Conservation (phyloP, 306 rosid genomes). For the apple (Malus domestica) region DNA sequence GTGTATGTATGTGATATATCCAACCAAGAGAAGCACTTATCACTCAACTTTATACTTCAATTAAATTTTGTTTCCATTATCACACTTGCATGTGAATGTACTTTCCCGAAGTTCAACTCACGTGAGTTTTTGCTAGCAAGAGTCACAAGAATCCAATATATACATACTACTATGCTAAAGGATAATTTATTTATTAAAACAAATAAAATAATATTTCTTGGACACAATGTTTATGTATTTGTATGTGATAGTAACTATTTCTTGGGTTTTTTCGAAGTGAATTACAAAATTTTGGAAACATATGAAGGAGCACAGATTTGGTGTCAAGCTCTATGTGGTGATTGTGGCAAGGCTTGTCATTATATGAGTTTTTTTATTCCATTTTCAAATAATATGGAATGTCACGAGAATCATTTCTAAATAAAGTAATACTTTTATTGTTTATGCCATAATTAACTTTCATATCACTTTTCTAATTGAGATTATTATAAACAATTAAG, state of each 20-base stretch:
- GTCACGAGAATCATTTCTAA: conserved; percentile 75
- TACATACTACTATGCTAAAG: conserved; percentile 7
- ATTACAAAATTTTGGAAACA: background rate
- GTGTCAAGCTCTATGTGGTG: background rate
- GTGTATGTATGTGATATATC: background rate
- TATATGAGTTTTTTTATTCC: conserved; percentile 4
- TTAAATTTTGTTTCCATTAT: conserved; percentile 58
- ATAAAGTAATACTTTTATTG: conserved; percentile 31
- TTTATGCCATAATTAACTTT: conserved; percentile 10
- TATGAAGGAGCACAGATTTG: background rate
- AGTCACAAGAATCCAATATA: conserved; percentile 46
- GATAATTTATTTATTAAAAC: background rate
- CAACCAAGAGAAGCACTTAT: conserved; percentile 44
- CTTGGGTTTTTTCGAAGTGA: background rate
- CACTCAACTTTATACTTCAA: conserved; percentile 57
- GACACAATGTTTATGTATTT: background rate
- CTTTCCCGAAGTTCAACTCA: conserved; percentile 86
- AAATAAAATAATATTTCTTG: background rate
- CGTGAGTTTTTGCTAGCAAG: conserved; percentile 69
- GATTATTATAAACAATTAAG: background rate
- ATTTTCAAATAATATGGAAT: conserved; percentile 32
- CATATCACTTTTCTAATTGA: background rate
- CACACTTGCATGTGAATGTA: conserved; percentile 87
- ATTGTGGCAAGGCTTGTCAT: conserved; percentile 18
- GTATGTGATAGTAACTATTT: background rate